These are phyloP conservation scores for Udeniomyces megalosporus DNA, from an alignment of 768 basidiomycete species.

Conservation along the genomic window DNA sequence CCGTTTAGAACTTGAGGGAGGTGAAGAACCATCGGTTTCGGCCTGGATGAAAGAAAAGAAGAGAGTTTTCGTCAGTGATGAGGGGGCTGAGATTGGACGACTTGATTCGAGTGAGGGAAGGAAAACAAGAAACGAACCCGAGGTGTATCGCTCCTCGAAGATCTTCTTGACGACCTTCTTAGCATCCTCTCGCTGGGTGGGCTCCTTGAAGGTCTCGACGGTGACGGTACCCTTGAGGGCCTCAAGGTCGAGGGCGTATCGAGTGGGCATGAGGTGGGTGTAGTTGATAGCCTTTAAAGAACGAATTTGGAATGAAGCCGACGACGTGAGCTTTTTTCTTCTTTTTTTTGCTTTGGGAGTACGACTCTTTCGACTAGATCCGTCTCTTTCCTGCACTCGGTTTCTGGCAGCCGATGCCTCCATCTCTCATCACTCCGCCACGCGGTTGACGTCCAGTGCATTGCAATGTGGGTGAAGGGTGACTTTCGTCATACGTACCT, in stretches of 20 bases:
- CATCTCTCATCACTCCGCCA: background rate
- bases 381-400: too few relatives aligned
- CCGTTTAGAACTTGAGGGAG: too few relatives aligned
- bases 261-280: constrained; percentile 97
- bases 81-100: too few relatives aligned
- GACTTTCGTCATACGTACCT: constrained; percentile 45
- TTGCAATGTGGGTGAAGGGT: too few relatives aligned
- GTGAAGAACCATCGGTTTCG: too few relatives aligned
- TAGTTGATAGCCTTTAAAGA: constrained; percentile 73
- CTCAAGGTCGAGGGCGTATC: constrained; percentile 94
- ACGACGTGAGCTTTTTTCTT: background rate
- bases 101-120: background rate
- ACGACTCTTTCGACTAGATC: too few relatives aligned
- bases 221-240: constrained; percentile 72
- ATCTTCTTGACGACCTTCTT: constrained; percentile 95
- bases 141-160: constrained; percentile 76
- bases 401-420: too few relatives aligned
- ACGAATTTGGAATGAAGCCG: background rate
- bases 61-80: background rate
- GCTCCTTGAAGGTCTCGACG: constrained; percentile 89
- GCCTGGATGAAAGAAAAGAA: too few relatives aligned
- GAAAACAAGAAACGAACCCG: background rate
- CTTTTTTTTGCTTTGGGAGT: background rate
- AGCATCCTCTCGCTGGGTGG: constrained; percentile 78
- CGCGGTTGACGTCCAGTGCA: background rate